Percentiles rank a stretch among this genome's conserved stretches.
phyloP scores from a whole-genome alignment of 169 alveolate genomes.

The Fabrea salina region DNA sequence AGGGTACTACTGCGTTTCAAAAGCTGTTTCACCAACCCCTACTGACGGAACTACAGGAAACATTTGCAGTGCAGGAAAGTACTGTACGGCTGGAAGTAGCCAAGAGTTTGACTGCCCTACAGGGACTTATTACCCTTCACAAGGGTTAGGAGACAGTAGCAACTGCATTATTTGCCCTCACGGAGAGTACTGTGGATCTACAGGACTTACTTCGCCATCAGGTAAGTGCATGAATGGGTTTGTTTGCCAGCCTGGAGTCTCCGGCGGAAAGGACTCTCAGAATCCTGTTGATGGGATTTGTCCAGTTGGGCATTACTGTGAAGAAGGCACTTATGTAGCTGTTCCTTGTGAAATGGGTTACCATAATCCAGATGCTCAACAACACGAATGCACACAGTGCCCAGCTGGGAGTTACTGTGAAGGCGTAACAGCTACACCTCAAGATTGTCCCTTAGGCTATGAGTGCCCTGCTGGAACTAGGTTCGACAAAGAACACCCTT shows the following conservation, averaged over 20 bases:
- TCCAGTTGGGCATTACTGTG: slow-evolving; percentile 68
- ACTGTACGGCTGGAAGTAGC: slow-evolving; percentile 43
- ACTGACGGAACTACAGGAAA: slow-evolving; percentile 50
- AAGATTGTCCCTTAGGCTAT: slow-evolving; percentile 40
- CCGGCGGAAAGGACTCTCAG: slow-evolving; percentile 6
- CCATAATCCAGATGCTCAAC: slow-evolving; percentile 29
- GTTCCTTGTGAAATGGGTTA: slow-evolving; percentile 56
- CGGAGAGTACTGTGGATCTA: slow-evolving; percentile 53
- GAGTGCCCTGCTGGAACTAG: slow-evolving; percentile 11
- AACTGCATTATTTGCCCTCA: slow-evolving; percentile 59
- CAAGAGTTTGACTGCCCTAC: slow-evolving; percentile 15
- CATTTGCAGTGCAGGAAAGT: slow-evolving; percentile 45
- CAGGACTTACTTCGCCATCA: slow-evolving; percentile 52
- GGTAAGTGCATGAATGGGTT: slow-evolving; percentile 50
- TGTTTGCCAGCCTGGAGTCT: slow-evolving; percentile 39
- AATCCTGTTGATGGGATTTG: slow-evolving; percentile 37
- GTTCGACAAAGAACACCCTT: slow-evolving; percentile 36
- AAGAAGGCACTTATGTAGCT: slow-evolving; percentile 23
- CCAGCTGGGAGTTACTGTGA: slow-evolving; percentile 31
- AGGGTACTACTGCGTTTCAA: slow-evolving; percentile 58
- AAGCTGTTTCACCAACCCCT: slow-evolving; percentile 46
- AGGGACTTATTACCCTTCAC: slow-evolving; percentile 38
- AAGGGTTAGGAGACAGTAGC: background rate
- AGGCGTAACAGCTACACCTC: background rate
- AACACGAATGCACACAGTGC: slow-evolving; percentile 28